Evolutionary conservation across 768 basidiomycete genomes (phyloP), one percentile per base, ranked within the genome.

Genomic region (Steccherinum ochraceum): DNA sequence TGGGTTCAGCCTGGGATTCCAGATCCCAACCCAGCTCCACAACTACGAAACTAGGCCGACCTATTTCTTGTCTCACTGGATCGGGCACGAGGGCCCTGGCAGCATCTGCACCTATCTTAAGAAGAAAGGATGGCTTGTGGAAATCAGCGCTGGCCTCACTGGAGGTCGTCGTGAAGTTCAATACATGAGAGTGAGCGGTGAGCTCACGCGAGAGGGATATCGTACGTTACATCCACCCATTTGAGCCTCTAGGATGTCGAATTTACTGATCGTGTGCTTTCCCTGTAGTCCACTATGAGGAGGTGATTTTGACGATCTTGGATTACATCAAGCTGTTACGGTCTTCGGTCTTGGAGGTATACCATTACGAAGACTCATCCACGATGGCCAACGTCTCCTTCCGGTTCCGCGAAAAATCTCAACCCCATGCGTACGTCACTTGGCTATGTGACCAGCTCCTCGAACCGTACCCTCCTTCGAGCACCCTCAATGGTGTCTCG

Each of bases 11-110:
- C 59, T 78, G 12, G 56, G 63, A 2, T 75, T 71, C 64, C 49
- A 42, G 24, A 52, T 63, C 23, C 60, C 60, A 66, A 51, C 68
- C 64, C 49, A 77, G 69, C 48, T 70, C 63, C 61, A 51, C 63
- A 52, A 74, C 66, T 49, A 72, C 69, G 54, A 67, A 64, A 59
- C 61, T 27, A 59, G 72, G 64, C 76, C 76, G 0, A 68, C 64
- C 5, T 61, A 64, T 44, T 72, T 72, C 54, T 56, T 77, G 24
- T 63, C 70, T 12, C 76, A 79, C 57, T 74, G 76, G 58, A 53
- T 77, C 24, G 77, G 76, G 4, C 76, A 79, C 55, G 77, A 79
- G 60, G 76, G 77, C 2, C 66, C 67, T 1, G 79, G 79, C 0
- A 79, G 78, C 13, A 57, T 79, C 30, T 66, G 69, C 40, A 72